Conservation (phyloP, 225 moss, liverwort and hornwort species). For the Pseudisothecium myosuroides region DNA sequence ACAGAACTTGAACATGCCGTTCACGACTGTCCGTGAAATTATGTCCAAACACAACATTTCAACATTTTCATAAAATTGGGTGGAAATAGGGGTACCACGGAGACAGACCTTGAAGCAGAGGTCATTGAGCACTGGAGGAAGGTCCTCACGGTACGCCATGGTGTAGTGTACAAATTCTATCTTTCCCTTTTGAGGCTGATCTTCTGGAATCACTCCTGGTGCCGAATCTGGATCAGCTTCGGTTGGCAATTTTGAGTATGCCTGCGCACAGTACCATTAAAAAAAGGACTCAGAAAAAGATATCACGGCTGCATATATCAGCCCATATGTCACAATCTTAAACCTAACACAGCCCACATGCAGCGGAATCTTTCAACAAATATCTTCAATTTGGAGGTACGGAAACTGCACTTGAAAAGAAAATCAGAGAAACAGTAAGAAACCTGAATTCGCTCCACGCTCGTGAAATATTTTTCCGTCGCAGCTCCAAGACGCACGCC, state of each 20-base stretch:
- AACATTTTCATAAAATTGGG: neutral
- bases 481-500: slow-evolving; percentile 65
- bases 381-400: neutral
- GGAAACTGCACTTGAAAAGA: neutral
- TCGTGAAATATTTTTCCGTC: slow-evolving; percentile 67
- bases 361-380: neutral
- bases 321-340: no score
- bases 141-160: slow-evolving; percentile 74
- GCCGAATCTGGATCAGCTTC: slow-evolving; percentile 58
- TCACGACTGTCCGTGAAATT: neutral
- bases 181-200: slow-evolving; percentile 64
- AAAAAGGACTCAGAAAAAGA: neutral
- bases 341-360: no score
- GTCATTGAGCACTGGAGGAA: slow-evolving; percentile 60
- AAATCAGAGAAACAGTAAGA: neutral
- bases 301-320: no score
- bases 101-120: slow-evolving; percentile 71
- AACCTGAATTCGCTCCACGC: slow-evolving; percentile 79
- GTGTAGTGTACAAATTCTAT: slow-evolving; percentile 60
- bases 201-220: slow-evolving; percentile 46
- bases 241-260: slow-evolving; percentile 38
- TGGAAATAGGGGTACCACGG: neutral
- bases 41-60: neutral
- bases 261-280: neutral
- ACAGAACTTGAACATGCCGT: neutral